Percentiles rank a stretch among this genome's conserved stretches.
These are phyloP conservation scores for Oryza glumipatula DNA, from an alignment of 176 grass and related monocot species.

Conservation along the genomic window DNA sequence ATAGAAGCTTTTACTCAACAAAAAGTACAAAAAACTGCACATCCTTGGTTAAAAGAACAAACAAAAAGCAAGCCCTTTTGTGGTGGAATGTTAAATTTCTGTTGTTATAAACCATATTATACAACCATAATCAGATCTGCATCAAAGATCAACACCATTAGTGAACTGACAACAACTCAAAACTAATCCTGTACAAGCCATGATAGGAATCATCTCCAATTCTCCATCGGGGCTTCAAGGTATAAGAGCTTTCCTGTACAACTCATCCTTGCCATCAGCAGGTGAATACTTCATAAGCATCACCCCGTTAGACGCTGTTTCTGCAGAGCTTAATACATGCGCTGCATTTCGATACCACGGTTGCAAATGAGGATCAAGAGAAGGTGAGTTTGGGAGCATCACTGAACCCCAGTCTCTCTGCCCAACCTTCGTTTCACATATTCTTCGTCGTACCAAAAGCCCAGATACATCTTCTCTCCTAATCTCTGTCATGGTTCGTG, in stretches of 20 bases:
- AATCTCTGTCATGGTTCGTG: conserved; percentile 74
- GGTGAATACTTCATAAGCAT: conserved; percentile 59
- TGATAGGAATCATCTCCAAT: conserved; percentile 9
- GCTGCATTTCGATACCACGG: conserved; percentile 76
- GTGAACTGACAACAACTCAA: conserved; percentile 10
- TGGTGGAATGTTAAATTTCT: conserved; percentile 26
- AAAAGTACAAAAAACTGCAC: not conserved
- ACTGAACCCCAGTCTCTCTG: conserved; percentile 79
- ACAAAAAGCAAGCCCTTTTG: conserved; percentile 2
- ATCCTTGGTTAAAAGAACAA: not conserved
- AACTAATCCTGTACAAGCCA: conserved; percentile 32
- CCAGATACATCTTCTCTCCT: conserved; percentile 70
- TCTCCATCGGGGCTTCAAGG: conserved; percentile 17
- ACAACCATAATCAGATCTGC: not conserved
- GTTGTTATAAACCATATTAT: conserved; percentile 24
- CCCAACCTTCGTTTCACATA: conserved; percentile 58
- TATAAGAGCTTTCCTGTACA: conserved; percentile 89
- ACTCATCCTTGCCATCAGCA: conserved; percentile 74
- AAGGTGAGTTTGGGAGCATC: conserved; percentile 54
- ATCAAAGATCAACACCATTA: conserved; percentile 26
- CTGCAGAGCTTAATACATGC: conserved; percentile 59
- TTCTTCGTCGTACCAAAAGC: conserved; percentile 75
- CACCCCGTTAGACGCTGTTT: conserved; percentile 35
- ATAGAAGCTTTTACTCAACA: not conserved
- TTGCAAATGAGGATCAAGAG: conserved; percentile 56